Evolutionary conservation across 306 rosid genomes (phyloP), one percentile per base, ranked within the genome.

Genomic region (Rosa rugosa): DNA sequence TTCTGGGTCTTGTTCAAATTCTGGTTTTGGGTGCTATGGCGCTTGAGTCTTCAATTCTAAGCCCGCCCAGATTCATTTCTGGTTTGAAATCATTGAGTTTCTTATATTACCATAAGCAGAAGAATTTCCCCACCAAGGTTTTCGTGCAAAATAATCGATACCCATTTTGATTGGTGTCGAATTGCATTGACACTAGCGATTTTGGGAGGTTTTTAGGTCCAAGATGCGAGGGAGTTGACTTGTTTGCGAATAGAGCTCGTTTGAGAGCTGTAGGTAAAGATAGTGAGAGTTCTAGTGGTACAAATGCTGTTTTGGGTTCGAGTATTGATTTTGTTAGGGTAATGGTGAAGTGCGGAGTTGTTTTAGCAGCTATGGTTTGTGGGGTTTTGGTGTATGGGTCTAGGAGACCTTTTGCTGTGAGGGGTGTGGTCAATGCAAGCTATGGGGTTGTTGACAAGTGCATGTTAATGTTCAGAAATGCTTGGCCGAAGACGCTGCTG

Each of bases 401-500:
- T 69, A 83, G 62, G n/a, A 86, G 85, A 49, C 96, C 91, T 49
- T 85, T 88, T 7, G 97, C 98, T 27, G 11, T 49, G 60, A 97
- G 92, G 74, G 94, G 90, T 25, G 88, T 86, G 13, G 91, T 75
- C 11, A 83, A 90, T 83, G 95, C 92, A 10, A 88, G 97, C 10
- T 85, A 89, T 81, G 98, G 92, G 47, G 89, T 91, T 57, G 20
- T 86, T 80, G 97, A 87, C 79, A 89, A 91, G 88, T 85, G 90
- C 82, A 86, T 90, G 53, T 86, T 91, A 84, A 77, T 87, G 84
- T 85, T 92, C 59, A 88, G 88, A 83, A 90, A 82, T 84, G 80
- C 96, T 6, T 95, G 98, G 99, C 99, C 98, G 0, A 92, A 86
- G 81, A 82, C 92, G 6, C 82, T 84, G 68, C 90, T 75, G 80